Conservation (phyloP, 805 yeast species). For the Wickerhamomyces hampshirensis region DNA sequence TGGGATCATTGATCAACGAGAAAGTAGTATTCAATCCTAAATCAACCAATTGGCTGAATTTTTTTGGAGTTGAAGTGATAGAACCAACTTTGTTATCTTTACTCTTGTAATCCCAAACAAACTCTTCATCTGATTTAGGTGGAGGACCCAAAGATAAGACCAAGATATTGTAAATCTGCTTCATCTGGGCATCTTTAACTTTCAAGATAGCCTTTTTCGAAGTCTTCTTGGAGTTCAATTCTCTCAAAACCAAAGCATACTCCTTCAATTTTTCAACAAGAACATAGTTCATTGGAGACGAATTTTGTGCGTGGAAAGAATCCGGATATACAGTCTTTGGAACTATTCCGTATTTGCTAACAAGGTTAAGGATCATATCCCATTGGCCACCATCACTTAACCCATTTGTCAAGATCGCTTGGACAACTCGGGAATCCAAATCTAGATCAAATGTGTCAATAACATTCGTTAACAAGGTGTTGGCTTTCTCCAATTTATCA, state of each 20-base stretch:
- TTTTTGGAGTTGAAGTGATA: constrained; percentile 53
- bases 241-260: constrained; percentile 63
- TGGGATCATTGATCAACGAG: constrained; percentile 75
- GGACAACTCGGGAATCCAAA: constrained; percentile 65
- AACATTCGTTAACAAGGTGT: constrained; percentile 69
- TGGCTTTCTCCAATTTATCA: constrained; percentile 80
- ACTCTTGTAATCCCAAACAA: constrained; percentile 71
- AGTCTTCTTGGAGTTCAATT: constrained; percentile 34
- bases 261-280: constrained; percentile 68
- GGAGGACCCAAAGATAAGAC: constrained; percentile 70
- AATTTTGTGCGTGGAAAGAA: constrained; percentile 42
- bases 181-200: constrained; percentile 44
- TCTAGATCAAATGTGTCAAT: constrained; percentile 61
- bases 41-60: constrained; percentile 54
- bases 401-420: constrained; percentile 58
- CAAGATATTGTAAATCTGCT: constrained; percentile 57
- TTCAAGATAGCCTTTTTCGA: constrained; percentile 15
- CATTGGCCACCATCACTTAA: constrained; percentile 84
- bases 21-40: constrained; percentile 48
- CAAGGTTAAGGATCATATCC: constrained; percentile 71
- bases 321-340: constrained; percentile 73
- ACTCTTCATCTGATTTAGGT: constrained; percentile 60
- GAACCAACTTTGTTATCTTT: constrained; percentile 49
- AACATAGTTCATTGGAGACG: constrained; percentile 54
- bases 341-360: constrained; percentile 76